These are phyloP conservation scores for Tinospora cordifolia DNA, from an alignment of 164 flowering plant species.

Conservation along the genomic window DNA sequence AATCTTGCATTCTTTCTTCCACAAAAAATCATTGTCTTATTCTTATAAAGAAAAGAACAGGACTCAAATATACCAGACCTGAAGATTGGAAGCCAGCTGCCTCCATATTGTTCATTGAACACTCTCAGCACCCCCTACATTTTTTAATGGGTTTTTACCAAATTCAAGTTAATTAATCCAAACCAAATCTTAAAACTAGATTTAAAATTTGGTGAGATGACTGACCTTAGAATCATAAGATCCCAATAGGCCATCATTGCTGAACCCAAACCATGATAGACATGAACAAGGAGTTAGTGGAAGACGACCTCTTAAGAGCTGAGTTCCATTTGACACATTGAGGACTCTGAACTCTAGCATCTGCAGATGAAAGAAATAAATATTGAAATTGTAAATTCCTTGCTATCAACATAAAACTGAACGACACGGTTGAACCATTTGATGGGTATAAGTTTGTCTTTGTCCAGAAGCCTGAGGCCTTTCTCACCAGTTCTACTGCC, in stretches of 20 bases:
- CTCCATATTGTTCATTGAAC: constrained; percentile 68
- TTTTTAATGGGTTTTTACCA: neutral
- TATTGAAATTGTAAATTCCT: neutral
- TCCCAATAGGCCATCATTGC: constrained; percentile 86
- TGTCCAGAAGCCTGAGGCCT: neutral
- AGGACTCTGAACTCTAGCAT: constrained; percentile 70
- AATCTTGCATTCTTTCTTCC: neutral
- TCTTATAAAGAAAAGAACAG: neutral
- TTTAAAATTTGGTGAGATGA: neutral
- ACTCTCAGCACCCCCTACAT: constrained; percentile 82
- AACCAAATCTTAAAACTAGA: neutral
- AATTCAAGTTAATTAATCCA: constrained; percentile 14
- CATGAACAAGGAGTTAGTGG: constrained; percentile 80
- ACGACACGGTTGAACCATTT: neutral
- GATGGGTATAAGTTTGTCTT: neutral
- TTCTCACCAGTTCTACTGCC: neutral
- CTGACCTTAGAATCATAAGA: constrained; percentile 92
- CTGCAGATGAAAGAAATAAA: constrained; percentile 36
- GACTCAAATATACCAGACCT: constrained; percentile 37
- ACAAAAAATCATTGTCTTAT: neutral
- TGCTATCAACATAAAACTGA: neutral
- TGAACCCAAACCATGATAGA: constrained; percentile 87
- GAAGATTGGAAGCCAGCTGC: constrained; percentile 92
- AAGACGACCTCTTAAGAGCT: constrained; percentile 51
- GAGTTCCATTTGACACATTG: constrained; percentile 51